A percentile compares a stretch with the other conserved stretches of the same genome.
Evolutionary conservation across 176 grass and related monocot genomes (phyloP).

Genomic region (Olyra latifolia): DNA sequence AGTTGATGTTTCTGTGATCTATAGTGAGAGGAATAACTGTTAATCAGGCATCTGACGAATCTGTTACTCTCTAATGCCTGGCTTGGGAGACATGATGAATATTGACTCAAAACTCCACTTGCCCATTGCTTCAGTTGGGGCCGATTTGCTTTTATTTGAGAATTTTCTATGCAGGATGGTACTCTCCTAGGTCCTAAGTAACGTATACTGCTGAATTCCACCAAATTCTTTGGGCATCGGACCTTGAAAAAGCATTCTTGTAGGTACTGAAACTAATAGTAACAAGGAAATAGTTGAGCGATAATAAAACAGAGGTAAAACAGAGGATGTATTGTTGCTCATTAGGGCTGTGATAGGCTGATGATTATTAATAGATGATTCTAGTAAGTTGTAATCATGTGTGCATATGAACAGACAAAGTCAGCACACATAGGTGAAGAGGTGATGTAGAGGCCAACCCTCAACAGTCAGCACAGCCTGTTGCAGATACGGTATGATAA

Average conservation of each 20-base stretch:
- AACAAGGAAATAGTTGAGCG: background rate
- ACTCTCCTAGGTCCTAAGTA: background rate
- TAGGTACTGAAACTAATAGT: background rate
- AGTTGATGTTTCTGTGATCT: background rate
- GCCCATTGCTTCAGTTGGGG: conserved; percentile 17
- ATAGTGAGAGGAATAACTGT: background rate
- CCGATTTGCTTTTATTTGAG: background rate
- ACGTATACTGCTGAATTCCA: background rate
- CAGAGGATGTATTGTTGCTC: background rate
- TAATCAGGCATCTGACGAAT: background rate
- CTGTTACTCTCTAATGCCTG: background rate
- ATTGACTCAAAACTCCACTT: conserved; percentile 22
- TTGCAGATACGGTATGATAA: background rate
- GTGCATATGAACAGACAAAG: background rate
- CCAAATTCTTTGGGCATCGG: background rate
- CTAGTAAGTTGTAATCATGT: background rate
- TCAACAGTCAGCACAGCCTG: background rate
- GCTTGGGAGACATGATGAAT: background rate
- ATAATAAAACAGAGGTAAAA: background rate
- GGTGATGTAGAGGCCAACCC: background rate
- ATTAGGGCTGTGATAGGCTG: background rate
- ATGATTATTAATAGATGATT: background rate
- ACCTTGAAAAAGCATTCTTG: background rate
- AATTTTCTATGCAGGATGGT: conserved; percentile 19
- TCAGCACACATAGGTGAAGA: background rate